Conservation (phyloP, 768 basidiomycete genomes). For the Fomitopsis pulvina region DNA sequence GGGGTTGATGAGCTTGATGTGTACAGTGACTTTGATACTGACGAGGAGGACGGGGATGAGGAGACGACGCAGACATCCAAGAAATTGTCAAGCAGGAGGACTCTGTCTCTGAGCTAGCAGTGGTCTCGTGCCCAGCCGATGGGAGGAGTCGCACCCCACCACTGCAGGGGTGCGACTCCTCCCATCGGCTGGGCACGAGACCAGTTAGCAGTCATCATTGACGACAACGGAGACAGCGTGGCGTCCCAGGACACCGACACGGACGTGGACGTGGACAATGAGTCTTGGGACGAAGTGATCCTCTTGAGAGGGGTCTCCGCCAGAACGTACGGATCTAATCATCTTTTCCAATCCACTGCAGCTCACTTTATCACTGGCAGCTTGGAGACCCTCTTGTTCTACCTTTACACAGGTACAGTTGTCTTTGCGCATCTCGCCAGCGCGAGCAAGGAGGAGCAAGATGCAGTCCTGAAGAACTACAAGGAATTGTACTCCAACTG, state of each 20-base stretch:
- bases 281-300: too few relatives aligned
- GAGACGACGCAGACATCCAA: not conserved
- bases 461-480: not conserved
- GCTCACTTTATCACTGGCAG: not conserved
- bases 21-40: not conserved
- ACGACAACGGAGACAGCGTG: too few relatives aligned
- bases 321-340: not conserved
- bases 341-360: not conserved
- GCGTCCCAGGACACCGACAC: too few relatives aligned
- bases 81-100: not conserved
- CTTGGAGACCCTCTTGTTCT: not conserved
- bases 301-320: too few relatives aligned
- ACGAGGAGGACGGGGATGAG: not conserved
- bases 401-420: not conserved
- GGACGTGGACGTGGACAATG: too few relatives aligned
- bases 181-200: too few relatives aligned
- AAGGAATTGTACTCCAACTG: constrained; percentile 1
- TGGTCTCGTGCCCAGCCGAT: too few relatives aligned
- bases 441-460: not conserved
- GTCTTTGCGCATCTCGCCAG: constrained; percentile 6
- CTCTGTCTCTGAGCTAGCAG: too few relatives aligned
- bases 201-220: too few relatives aligned
- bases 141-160: too few relatives aligned
- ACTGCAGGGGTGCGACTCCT: too few relatives aligned
- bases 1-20: not conserved